Base-by-base conservation (phyloP, 78 protist genomes). In the Isochrysis galbana region DNA sequence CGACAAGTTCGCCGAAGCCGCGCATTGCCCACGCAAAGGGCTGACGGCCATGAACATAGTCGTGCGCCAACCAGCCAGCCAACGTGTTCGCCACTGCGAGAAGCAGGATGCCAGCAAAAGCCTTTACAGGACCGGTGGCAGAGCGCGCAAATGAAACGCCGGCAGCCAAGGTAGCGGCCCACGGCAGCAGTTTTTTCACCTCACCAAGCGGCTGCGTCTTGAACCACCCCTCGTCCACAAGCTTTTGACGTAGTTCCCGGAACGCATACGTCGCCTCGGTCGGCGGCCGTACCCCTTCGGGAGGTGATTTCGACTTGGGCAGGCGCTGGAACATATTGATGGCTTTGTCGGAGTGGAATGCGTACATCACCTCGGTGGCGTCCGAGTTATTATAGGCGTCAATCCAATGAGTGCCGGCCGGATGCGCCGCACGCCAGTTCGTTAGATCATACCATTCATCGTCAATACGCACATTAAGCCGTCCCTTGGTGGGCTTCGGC, bases 31-130 rank as follows among this genome's bases (percentile, higher is more conserved):
- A 19, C 67, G 17, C 14, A 69, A 32, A 48, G 7, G 2, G n/a
- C 41, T 1, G 38, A 41, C 83, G 90, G 90, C 46, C n/a, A 77
- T 93, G 95, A 34, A 90, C 29, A 39, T 5, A 39, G 90, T 93
- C 95, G 90, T 93, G 95, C 42, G 89, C 22, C 39, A 88, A 39
- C 67, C 72, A 92, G 29, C 92, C 91, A 1, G 88, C 88, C 36
- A 80, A n/a, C 55, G 88, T 29, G 38, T 80, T 80, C 38, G 26
- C 34, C 17, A 39, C 3, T 22, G 86, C 86, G 42, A 36, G 42
- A 17, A 14, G 5, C 45, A 72, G 29, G 25, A 36, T 42, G 61
- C 61, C 61, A 7, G 61, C 61, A 51, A 51, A 51, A 14, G 61
- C 61, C 7, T 7, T 5, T 14, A 32, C 2, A 67, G 32, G 5